These are phyloP conservation scores for barrel medic (Medicago truncatula) DNA, from an alignment of 306 rosid genomes.

Conservation along the genomic window DNA sequence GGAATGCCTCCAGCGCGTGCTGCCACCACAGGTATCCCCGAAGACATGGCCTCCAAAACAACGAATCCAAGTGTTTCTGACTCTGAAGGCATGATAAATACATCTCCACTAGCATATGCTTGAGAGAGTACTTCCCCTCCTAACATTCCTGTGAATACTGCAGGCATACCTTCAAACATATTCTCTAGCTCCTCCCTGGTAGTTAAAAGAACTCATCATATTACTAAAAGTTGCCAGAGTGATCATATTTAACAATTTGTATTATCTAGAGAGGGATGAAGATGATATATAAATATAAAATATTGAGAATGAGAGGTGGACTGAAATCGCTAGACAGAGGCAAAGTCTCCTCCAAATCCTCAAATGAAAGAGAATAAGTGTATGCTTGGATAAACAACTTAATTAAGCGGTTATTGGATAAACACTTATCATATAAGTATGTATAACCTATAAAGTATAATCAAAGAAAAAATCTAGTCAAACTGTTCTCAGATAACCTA, in stretches of 20 bases:
- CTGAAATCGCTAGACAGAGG: not conserved
- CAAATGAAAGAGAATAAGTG: not conserved
- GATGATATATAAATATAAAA: not conserved
- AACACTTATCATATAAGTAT: not conserved
- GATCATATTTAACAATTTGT: conserved; percentile 14
- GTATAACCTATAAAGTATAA: not conserved
- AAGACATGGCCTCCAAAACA: conserved; percentile 96
- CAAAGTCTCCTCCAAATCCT: too few relatives aligned
- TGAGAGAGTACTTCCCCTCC: conserved; percentile 95
- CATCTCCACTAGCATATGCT: conserved; percentile 94
- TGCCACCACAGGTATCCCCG: conserved; percentile 93
- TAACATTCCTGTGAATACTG: conserved; percentile 92
- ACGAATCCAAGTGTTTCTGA: conserved; percentile 97
- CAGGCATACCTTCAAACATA: conserved; percentile 89
- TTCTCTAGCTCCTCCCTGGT: conserved; percentile 89
- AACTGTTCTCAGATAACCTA: not conserved
- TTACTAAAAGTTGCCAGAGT: conserved; percentile 8
- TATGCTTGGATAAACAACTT: not conserved
- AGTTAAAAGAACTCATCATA: conserved; percentile 32
- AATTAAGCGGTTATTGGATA: not conserved
- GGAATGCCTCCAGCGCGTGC: conserved; percentile 97
- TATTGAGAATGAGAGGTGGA: not conserved
- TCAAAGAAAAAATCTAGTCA: not conserved
- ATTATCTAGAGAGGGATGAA: conserved; percentile 8
- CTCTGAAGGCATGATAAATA: conserved; percentile 96